Evolutionary conservation across 2,329 filamentous ascomycete species (phyloP).

Genomic region (Monilinia fructicola): DNA sequence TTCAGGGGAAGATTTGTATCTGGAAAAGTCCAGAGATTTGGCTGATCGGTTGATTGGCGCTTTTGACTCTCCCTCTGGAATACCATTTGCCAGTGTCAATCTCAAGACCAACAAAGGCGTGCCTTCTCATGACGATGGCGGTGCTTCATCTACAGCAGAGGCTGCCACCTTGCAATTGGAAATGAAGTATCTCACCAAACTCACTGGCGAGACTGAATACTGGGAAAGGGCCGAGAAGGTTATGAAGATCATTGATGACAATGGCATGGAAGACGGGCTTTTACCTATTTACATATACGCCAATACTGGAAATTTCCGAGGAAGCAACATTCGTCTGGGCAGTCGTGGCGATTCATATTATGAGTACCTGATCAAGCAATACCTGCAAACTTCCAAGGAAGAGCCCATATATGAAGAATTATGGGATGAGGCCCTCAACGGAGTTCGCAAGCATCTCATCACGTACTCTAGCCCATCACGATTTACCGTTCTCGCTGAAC

Average conservation of each 20-base stretch:
- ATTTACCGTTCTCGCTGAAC: constrained; percentile 88
- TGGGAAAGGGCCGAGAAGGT: constrained; percentile 92
- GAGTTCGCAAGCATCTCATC: constrained; percentile 87
- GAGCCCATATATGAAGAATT: constrained; percentile 86
- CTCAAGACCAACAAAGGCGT: constrained; percentile 74
- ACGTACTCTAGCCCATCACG: constrained; percentile 80
- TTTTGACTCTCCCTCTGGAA: constrained; percentile 81
- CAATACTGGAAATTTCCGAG: constrained; percentile 73
- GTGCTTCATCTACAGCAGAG: constrained; percentile 91
- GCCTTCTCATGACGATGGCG: constrained; percentile 77
- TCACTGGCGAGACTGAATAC: constrained; percentile 88
- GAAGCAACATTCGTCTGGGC: constrained; percentile 83
- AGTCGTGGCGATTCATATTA: constrained; percentile 98
- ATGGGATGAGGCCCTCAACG: constrained; percentile 84
- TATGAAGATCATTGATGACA: constrained; percentile 86
- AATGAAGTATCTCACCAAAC: constrained; percentile 93
- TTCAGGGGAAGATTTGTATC: constrained; percentile 83
- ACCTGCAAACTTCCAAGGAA: constrained; percentile 84
- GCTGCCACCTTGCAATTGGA: constrained; percentile 90
- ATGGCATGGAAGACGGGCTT: constrained; percentile 75
- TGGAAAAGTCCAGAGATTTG: constrained; percentile 93
- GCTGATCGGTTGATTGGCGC: constrained; percentile 84
- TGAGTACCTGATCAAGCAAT: constrained; percentile 98
- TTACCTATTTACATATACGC: constrained; percentile 90
- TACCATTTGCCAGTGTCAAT: constrained; percentile 90